Evolutionary conservation across 2,329 filamentous ascomycete species (phyloP), one percentile per base, ranked within the genome.

Genomic region (Madurella fahalii): DNA sequence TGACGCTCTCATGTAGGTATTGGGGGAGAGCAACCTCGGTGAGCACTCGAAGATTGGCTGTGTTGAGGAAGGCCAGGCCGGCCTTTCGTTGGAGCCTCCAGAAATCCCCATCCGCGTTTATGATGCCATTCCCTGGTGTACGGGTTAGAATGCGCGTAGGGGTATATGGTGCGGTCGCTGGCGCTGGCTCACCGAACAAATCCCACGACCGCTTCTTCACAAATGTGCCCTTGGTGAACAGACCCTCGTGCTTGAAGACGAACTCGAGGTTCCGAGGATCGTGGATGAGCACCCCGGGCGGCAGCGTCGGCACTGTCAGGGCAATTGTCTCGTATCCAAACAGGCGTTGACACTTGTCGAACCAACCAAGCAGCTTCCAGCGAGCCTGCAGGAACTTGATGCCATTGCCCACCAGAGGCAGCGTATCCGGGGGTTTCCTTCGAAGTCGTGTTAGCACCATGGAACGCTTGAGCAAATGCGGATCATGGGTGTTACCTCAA

Each of bases 61-160:
- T 73, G 61, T 75, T 84, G 25, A 87, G 74, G 60, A 86, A 86
- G 30, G 77, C 68, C 13, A 80, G 59, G 1, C 84, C 84, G 4
- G 83, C 84, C 64, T 80, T 85, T 44, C 84, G 75, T 70, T 86
- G 84, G 1, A 79, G 70, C 56, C 75, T 80, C 83, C 84, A 86
- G 20, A 83, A 64, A 18, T 84, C 79, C 40, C 84, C 84, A 57
- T 86, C 83, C 25, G 79, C 78, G 60, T 86, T 87, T 68, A 86
- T 85, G 60, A 87, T 86, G 25, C 84, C 84, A 59, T 83, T 75
- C 1, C 81, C 77, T 79, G 45, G 12, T 25, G 7, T 4, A 12
- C 5, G 12, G 11, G 49, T 52, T 31, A 50, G n/a, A 11, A 4
- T 13, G 13, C 4, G 17, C 5, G 20, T 37, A 34, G 16, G 20